Evolutionary conservation across 1,284 basidiomycete species (phyloP), one percentile per base, ranked within the genome.

Genomic region (Cronartium quercuum): DNA sequence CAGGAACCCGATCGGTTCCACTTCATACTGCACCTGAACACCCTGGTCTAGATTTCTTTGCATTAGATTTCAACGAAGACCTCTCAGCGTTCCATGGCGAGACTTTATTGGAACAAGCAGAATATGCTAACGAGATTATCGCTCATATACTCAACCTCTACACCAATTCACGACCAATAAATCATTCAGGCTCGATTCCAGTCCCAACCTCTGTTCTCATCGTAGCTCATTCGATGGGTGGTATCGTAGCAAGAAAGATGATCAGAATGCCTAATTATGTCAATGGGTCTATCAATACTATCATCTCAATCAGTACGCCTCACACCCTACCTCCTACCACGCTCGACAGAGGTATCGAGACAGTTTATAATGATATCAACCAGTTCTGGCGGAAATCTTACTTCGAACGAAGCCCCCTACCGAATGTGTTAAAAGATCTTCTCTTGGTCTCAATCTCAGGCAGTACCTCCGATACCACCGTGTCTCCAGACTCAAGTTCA

Each of bases 171-270:
- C 62, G 70, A 13, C 65, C 34, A 6, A 29, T 29, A 29, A 29
- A 29, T 29, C 51, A 21, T 3, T 7, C 7, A 57, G 29, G 51
- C 12, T 63, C 61, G 34, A 77, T 47, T 51, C 79, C 77, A 65
- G 79, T 65, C 44, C 79, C 77, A 10, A 76, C 76, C 6, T 78
- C 80, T 1, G 87, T 98, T 63, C 87, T 90, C 41, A 81, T 98
- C 73, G 84, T 98, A 78, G 95, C 90, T 0, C 95, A 98, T 81
- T 98, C 94, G 13, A 99, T 99, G 96, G 96, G 96, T n/a, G 96
- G 96, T 1, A 84, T 97, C 58, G 92, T 95, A 6, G 92, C 92
- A 6, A 88, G 85, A 1, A 81, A 85, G 38, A 77, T 88, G 0
- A 85, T 89, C 2, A 84, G 90, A 12, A 85, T 92, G 15, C 86